These are phyloP conservation scores for Gossypium thurberi DNA, from an alignment of 345 rosid species.

Conservation along the genomic window DNA sequence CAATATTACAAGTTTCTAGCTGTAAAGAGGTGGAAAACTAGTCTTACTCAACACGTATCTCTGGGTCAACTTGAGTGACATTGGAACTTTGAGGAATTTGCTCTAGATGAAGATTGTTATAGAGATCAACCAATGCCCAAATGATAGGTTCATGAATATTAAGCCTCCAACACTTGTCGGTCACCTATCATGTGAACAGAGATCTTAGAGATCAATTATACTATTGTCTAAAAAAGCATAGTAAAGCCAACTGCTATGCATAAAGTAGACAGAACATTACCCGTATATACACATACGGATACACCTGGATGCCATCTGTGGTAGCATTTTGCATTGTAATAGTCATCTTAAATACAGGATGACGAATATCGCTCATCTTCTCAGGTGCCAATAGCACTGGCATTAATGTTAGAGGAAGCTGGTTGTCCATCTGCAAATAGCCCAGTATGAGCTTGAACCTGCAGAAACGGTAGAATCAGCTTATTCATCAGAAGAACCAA, in stretches of 20 bases:
- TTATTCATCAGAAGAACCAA: background rate
- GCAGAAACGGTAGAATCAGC: constrained; percentile 20
- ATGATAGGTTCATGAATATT: constrained; percentile 92
- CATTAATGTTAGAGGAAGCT: constrained; percentile 88
- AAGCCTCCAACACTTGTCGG: constrained; percentile 79
- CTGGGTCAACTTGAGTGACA: constrained; percentile 85
- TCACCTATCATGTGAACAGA: constrained; percentile 43
- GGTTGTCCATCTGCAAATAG: constrained; percentile 83
- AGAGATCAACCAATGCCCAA: constrained; percentile 79
- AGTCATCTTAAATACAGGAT: constrained; percentile 93
- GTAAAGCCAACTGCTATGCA: constrained; percentile 3
- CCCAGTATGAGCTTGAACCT: constrained; percentile 94
- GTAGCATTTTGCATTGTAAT: constrained; percentile 69
- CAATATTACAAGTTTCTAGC: background rate
- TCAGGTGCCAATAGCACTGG: constrained; percentile 89
- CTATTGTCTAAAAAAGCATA: constrained; percentile 5
- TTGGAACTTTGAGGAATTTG: constrained; percentile 65
- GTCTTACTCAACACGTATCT: constrained; percentile 78
- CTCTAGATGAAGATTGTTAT: constrained; percentile 70
- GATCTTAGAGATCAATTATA: constrained; percentile 7
- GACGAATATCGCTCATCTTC: constrained; percentile 50
- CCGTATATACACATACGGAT: constrained; percentile 81
- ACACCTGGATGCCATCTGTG: constrained; percentile 68
- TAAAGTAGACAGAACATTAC: constrained; percentile 30
- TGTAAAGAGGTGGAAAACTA: constrained; percentile 9